Evolutionary conservation across 768 basidiomycete genomes (phyloP).

Genomic region (Coprinopsis strossmayeri): DNA sequence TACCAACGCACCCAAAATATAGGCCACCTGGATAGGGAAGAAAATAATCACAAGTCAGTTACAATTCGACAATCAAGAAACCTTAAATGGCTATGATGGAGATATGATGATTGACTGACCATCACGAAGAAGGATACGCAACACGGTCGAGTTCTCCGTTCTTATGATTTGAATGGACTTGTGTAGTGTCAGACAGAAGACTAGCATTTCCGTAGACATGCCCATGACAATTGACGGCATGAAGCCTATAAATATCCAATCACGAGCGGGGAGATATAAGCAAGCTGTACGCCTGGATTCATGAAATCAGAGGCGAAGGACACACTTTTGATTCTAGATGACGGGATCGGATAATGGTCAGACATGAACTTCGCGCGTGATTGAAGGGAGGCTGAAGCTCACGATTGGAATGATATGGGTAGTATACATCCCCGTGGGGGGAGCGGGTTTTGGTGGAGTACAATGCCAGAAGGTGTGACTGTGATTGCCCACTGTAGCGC

Average conservation of each 20-base stretch:
- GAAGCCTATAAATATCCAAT: not conserved
- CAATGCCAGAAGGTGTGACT: not conserved
- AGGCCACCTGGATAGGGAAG: too few species aligned
- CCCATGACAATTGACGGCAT: slow-evolving; percentile 7
- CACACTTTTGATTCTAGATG: slow-evolving; percentile 3
- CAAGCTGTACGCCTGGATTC: not conserved
- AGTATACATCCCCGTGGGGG: slow-evolving; percentile 6
- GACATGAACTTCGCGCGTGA: not conserved
- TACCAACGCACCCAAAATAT: slow-evolving; percentile 40
- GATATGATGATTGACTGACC: slow-evolving; percentile 21
- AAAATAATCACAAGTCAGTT: not conserved
- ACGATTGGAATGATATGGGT: slow-evolving; percentile 1
- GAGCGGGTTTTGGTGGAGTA: not conserved
- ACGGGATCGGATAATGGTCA: not conserved
- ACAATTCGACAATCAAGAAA: not conserved
- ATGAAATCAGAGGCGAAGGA: not conserved
- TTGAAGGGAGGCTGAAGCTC: not conserved
- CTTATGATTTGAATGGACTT: slow-evolving; percentile 25
- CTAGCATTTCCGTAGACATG: slow-evolving; percentile 31
- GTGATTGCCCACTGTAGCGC: slow-evolving; percentile 5
- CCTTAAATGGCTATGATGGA: not conserved
- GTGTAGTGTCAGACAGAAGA: slow-evolving; percentile 34
- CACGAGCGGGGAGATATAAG: not conserved
- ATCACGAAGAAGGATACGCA: slow-evolving; percentile 32
- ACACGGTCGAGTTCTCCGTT: slow-evolving; percentile 14